A percentile compares a stretch with the other conserved stretches of the same genome.
phyloP scores from a whole-genome alignment of 345 rosid species.

The Lumnitzera littorea region DNA sequence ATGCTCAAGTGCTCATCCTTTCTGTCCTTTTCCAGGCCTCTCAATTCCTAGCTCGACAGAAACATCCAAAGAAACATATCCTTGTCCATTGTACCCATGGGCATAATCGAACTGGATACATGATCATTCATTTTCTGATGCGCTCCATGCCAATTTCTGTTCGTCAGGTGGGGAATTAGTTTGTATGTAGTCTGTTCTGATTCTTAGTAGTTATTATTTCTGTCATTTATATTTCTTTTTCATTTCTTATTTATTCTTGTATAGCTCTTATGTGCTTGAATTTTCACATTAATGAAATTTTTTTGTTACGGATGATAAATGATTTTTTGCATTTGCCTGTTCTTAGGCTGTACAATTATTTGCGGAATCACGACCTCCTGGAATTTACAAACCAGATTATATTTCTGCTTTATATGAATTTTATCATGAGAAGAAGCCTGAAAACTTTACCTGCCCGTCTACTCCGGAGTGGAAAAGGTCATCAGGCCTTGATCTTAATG shows the following conservation, averaged over 20 bases:
- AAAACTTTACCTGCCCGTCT: constrained; percentile 55
- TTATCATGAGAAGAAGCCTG: constrained; percentile 92
- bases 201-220: background rate
- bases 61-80: constrained; percentile 66
- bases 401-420: constrained; percentile 72
- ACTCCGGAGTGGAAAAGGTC: constrained; percentile 99
- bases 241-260: constrained; percentile 2
- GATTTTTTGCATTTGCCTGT: constrained; percentile 12
- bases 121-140: constrained; percentile 94
- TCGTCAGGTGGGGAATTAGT: constrained; percentile 40
- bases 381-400: constrained; percentile 90
- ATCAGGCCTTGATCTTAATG: constrained; percentile 91
- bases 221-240: constrained; percentile 9
- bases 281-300: background rate
- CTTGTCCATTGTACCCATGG: constrained; percentile 99
- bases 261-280: constrained; percentile 2
- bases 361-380: constrained; percentile 93
- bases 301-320: background rate
- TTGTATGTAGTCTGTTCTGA: too few relatives aligned
- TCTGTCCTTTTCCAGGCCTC: constrained; percentile 45
- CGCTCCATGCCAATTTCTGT: constrained; percentile 73
- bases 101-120: constrained; percentile 94
- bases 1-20: background rate
- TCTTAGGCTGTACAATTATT: constrained; percentile 73
- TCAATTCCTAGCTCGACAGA: constrained; percentile 66